Percentiles rank a stretch among this genome's conserved stretches.
phyloP scores from a whole-genome alignment of 225 moss, liverwort and hornwort species.

The Straminergon stramineum region DNA sequence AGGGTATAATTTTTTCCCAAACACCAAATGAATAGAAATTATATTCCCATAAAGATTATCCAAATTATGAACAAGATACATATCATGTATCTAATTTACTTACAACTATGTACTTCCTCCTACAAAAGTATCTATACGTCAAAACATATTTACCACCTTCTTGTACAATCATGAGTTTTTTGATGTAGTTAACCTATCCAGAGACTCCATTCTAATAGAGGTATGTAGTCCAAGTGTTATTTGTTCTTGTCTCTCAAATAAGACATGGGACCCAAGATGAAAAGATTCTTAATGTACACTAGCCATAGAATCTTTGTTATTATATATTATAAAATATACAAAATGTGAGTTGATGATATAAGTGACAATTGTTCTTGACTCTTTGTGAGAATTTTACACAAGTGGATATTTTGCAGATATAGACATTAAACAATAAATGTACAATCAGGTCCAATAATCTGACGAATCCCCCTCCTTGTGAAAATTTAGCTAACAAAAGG shows the following conservation, averaged over 20 bases:
- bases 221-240: fast-evolving
- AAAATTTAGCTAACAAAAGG: too few species aligned
- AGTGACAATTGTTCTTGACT: neutral
- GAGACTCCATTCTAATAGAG: fast-evolving
- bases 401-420: neutral
- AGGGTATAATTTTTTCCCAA: too few species aligned
- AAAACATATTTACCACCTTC: neutral
- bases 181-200: neutral
- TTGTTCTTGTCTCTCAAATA: neutral
- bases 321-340: neutral
- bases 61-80: neutral
- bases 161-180: too few species aligned
- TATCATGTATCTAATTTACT: neutral
- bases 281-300: neutral
- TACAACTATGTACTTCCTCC: neutral
- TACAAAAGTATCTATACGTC: neutral
- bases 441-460: too few species aligned
- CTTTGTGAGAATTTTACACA: neutral
- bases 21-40: too few species aligned
- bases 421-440: neutral
- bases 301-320: too few species aligned
- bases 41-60: too few species aligned
- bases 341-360: neutral
- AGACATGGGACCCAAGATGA: neutral
- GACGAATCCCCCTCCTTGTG: too few species aligned